phyloP scores from a whole-genome alignment of 805 yeast species.

The Wickerhamomyces bovis region DNA sequence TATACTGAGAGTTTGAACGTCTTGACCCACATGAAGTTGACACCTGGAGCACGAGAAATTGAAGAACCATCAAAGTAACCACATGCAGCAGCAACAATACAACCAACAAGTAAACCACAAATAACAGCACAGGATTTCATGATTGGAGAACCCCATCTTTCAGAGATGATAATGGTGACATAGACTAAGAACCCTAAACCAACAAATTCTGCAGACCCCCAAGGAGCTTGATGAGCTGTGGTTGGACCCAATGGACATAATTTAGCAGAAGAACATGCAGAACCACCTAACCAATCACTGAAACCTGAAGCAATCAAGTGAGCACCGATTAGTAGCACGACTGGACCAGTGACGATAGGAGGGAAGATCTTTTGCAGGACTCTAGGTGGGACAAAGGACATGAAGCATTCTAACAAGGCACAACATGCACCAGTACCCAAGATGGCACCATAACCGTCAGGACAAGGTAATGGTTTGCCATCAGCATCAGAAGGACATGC shows the following conservation, averaged over 20 bases:
- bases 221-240: slow-evolving; percentile 53
- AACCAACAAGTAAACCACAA: slow-evolving; percentile 76
- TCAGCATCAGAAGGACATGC: slow-evolving; percentile 55
- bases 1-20: slow-evolving; percentile 73
- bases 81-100: slow-evolving; percentile 88
- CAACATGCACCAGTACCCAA: slow-evolving; percentile 77
- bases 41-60: slow-evolving; percentile 72
- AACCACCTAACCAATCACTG: slow-evolving; percentile 84
- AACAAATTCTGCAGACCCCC: slow-evolving; percentile 84
- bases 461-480: slow-evolving; percentile 72
- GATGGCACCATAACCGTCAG: slow-evolving; percentile 85
- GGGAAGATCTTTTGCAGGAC: slow-evolving; percentile 72
- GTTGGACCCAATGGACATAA: slow-evolving; percentile 51
- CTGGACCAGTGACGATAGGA: slow-evolving; percentile 90
- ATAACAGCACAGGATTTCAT: slow-evolving; percentile 94
- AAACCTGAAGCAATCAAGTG: slow-evolving; percentile 66
- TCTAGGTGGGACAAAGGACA: slow-evolving; percentile 75
- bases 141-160: slow-evolving; percentile 88
- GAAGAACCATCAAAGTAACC: slow-evolving; percentile 61
- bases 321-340: slow-evolving; percentile 78
- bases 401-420: slow-evolving; percentile 62
- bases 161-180: slow-evolving; percentile 65
- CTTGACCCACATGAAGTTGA: slow-evolving; percentile 81
- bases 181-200: slow-evolving; percentile 86
- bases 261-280: slow-evolving; percentile 44